Conservation (phyloP, 2,329 filamentous ascomycete genomes). For the Pseudogymnoascus pannorum region DNA sequence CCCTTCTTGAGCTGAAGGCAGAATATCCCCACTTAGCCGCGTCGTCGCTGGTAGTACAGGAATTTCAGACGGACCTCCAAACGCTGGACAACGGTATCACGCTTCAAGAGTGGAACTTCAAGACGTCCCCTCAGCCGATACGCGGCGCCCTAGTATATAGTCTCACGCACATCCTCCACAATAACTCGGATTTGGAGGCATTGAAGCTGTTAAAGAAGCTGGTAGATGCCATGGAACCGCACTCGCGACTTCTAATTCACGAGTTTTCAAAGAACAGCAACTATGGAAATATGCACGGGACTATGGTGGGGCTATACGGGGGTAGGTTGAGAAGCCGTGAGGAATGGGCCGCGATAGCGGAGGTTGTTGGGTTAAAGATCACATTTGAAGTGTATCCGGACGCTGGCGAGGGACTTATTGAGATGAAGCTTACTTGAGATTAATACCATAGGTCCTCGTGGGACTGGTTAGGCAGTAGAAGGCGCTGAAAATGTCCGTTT, state of each 20-base stretch:
- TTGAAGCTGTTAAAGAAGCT: conserved; percentile 31
- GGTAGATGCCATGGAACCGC: conserved; percentile 28
- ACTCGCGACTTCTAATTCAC: conserved; percentile 31
- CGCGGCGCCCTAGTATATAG: conserved; percentile 29
- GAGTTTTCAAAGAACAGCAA: conserved; percentile 31
- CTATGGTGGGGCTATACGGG: conserved; percentile 32
- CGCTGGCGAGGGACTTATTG: conserved; percentile 30
- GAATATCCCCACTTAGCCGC: conserved; percentile 26
- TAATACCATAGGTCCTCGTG: neutral
- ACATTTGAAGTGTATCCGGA: conserved; percentile 31
- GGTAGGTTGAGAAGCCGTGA: conserved; percentile 29
- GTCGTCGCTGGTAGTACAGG: conserved; percentile 30
- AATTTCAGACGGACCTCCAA: conserved; percentile 30
- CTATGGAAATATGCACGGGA: conserved; percentile 31
- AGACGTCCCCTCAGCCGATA: conserved; percentile 29
- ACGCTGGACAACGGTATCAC: conserved; percentile 18
- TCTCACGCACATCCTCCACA: conserved; percentile 32
- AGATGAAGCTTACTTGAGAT: conserved; percentile 24
- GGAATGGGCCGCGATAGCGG: conserved; percentile 31
- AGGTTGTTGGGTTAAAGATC: conserved; percentile 28
- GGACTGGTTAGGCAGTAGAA: neutral
- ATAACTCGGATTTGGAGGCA: conserved; percentile 31
- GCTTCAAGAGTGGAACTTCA: conserved; percentile 31
- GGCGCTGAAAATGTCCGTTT: neutral
- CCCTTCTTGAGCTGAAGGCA: conserved; percentile 32